Evolutionary conservation across 805 yeast genomes (phyloP).

Genomic region (Yamadazyma olivae): DNA sequence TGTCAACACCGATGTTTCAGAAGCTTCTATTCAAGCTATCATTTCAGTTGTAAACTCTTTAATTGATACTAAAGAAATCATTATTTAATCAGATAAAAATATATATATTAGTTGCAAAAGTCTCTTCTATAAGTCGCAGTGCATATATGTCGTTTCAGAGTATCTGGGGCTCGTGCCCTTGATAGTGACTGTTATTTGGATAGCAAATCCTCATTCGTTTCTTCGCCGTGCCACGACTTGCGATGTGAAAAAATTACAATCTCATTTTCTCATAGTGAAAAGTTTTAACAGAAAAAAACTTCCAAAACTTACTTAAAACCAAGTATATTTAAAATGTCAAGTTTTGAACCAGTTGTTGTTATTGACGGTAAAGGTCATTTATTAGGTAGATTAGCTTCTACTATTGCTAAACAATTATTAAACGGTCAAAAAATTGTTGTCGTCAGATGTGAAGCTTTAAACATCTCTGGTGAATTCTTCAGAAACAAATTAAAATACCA

Average conservation of each 20-base stretch:
- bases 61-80: constrained; percentile 27
- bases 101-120: too few species aligned
- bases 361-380: constrained; percentile 99
- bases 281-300: background rate
- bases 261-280: background rate
- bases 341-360: constrained; percentile 96
- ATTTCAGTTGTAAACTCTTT: constrained; percentile 52
- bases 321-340: constrained; percentile 49
- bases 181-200: too few species aligned
- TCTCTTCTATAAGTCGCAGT: too few species aligned
- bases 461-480: constrained; percentile 99
- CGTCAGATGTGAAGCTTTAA: constrained; percentile 96
- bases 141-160: too few species aligned
- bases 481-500: constrained; percentile 99
- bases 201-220: too few species aligned
- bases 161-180: too few species aligned
- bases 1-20: constrained; percentile 40
- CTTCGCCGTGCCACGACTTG: background rate
- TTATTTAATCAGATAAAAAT: too few species aligned
- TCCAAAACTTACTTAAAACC: background rate
- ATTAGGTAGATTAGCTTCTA: constrained; percentile 99
- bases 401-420: constrained; percentile 96
- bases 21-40: constrained; percentile 58
- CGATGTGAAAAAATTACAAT: too few species aligned
- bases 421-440: constrained; percentile 97